Evolutionary conservation across 163 green algal genomes (phyloP).

Genomic region (Scenedesmus sp.): DNA sequence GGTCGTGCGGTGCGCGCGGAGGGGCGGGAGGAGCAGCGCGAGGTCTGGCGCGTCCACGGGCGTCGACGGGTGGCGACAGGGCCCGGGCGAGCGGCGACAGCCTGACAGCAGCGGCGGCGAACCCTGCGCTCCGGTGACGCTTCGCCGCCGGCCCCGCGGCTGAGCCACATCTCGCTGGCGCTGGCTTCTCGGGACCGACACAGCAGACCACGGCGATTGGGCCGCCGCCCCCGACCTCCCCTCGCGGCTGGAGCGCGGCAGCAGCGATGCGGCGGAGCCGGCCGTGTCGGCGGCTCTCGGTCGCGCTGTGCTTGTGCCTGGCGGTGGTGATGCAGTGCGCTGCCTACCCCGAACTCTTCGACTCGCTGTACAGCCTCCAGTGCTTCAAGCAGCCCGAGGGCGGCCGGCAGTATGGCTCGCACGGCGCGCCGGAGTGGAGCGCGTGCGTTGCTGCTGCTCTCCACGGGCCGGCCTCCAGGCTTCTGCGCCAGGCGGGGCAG

Average conservation of each 20-base stretch:
- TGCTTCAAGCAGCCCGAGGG: not conserved
- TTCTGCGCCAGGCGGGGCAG: not conserved
- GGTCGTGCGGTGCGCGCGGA: not conserved
- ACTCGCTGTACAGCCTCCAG: not conserved
- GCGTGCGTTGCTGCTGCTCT: not conserved
- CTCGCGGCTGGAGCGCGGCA: not conserved
- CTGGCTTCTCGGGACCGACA: no score
- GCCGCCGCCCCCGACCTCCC: not conserved
- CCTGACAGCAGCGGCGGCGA: no score
- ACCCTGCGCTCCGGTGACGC: no score
- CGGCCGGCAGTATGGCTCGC: not conserved
- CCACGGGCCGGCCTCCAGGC: not conserved
- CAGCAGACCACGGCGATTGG: no score
- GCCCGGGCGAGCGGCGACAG: no score
- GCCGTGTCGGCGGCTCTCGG: not conserved
- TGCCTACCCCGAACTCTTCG: not conserved
- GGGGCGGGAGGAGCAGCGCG: no score
- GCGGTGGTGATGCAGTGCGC: not conserved
- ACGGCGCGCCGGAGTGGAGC: not conserved
- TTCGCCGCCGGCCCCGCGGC: no score
- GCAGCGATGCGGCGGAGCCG: not conserved
- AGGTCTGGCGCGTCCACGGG: no score
- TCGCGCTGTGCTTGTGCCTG: not conserved
- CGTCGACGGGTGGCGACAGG: no score
- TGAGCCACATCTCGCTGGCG: no score